These are phyloP conservation scores for Agrocybe chaxingu DNA, from an alignment of 768 basidiomycete genomes.

Conservation along the genomic window DNA sequence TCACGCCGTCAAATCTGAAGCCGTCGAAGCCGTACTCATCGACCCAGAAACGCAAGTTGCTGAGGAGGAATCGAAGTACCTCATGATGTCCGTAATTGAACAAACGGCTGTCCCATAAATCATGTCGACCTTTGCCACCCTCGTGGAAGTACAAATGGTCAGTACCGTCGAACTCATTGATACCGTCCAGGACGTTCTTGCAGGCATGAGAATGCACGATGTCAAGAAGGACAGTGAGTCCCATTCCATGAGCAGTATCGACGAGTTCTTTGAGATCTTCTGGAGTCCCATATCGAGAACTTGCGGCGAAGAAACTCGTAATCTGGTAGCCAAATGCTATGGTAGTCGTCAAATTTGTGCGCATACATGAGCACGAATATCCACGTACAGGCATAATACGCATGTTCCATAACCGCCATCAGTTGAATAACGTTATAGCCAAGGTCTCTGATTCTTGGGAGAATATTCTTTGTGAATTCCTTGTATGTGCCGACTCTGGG, in stretches of 20 bases:
- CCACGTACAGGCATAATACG: slow-evolving; percentile 90
- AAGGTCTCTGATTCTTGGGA: slow-evolving; percentile 85
- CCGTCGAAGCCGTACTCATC: slow-evolving; percentile 97
- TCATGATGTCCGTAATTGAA: slow-evolving; percentile 98
- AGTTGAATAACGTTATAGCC: slow-evolving; percentile 98
- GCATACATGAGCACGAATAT: background rate
- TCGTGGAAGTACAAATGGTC: slow-evolving; percentile 98
- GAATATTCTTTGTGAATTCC: slow-evolving; percentile 83
- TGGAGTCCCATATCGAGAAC: slow-evolving; percentile 92
- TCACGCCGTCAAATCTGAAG: slow-evolving; percentile 98
- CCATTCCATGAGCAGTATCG: slow-evolving; percentile 93
- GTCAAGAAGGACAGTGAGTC: slow-evolving; percentile 90
- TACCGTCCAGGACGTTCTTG: slow-evolving; percentile 94
- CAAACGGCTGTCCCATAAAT: slow-evolving; percentile 95
- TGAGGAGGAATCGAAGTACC: slow-evolving; percentile 90
- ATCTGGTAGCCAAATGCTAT: slow-evolving; percentile 98
- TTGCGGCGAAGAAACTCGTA: slow-evolving; percentile 95
- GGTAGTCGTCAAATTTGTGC: background rate
- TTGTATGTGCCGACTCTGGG: slow-evolving; percentile 89
- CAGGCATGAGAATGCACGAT: slow-evolving; percentile 98
- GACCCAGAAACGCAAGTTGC: slow-evolving; percentile 93
- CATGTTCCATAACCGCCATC: slow-evolving; percentile 98
- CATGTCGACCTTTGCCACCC: slow-evolving; percentile 85
- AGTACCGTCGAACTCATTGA: slow-evolving; percentile 96
- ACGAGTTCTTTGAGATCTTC: slow-evolving; percentile 95